Evolutionary conservation across 2,329 filamentous ascomycete species (phyloP), one percentile per base, ranked within the genome.

Genomic region (Piedraia hortae): DNA sequence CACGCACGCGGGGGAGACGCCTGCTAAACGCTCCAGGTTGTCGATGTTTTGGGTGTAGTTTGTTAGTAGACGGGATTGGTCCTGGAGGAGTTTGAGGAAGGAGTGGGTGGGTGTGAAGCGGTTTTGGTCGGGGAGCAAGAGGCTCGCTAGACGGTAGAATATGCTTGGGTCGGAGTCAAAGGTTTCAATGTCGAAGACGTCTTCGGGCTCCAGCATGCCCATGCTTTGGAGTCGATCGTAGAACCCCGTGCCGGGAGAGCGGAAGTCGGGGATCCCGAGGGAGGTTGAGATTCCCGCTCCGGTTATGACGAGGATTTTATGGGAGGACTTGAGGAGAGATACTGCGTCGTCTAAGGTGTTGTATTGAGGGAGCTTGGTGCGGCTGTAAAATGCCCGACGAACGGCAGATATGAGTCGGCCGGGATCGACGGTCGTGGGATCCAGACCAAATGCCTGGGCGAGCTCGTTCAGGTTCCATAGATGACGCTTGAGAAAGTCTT

Each of bases 11-110:
- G 63, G 58, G 11, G 54, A 48, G 28, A 97, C 74, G 11, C 85
- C 85, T 0, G 82, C 82, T 37, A 73, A 67, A 28, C 67, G 61
- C 45, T 97, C 34, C 7, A 38, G 32, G 35, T 91, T 91, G 52
- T 97, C 85, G 38, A 97, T 93, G 45, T 97, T 97, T 43, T 97
- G 85, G 0, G 85, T 89, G 51, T 91, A 97, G 48, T 93, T 91
- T 18, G 80, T 93, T 27, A 91, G 60, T 4, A 97, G 60, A 45
- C 90, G 90, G 32, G 62, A 66, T 44, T 78, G 72, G 34, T 82
- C 60, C 45, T 97, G 74, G 16, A 97, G 59, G 35, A 91, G 57
- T 15, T 67, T 64, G 38, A 97, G 88, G 50, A 97, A 97, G 23
- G 71, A 68, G 52, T 97, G 85, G 0, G 85, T 93, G 0, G 82